Evolutionary conservation across 2,329 filamentous ascomycete genomes (phyloP).

Genomic region (Trichoderma aggressivum): DNA sequence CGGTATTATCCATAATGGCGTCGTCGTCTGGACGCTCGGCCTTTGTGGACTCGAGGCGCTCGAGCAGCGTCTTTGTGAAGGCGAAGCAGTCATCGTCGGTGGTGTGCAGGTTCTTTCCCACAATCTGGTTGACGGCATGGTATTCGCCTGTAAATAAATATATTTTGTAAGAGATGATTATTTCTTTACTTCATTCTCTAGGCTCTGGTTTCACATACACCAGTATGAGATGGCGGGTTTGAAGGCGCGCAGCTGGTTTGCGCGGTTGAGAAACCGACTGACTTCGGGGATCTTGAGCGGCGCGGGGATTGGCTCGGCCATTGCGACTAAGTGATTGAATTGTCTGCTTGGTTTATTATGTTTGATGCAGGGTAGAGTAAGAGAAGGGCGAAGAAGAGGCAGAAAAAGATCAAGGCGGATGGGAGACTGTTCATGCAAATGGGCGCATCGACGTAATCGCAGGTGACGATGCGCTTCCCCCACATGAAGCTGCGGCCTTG

Average conservation of each 20-base stretch:
- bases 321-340: slow-evolving; percentile 36
- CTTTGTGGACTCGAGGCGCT: slow-evolving; percentile 69
- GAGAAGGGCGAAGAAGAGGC: background rate
- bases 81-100: slow-evolving; percentile 71
- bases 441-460: background rate
- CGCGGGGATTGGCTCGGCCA: slow-evolving; percentile 56
- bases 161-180: background rate
- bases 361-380: background rate
- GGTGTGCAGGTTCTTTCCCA: slow-evolving; percentile 74
- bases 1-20: slow-evolving; percentile 78
- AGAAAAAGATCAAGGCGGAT: background rate
- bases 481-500: slow-evolving; percentile 7
- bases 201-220: slow-evolving; percentile 61
- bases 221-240: slow-evolving; percentile 93
- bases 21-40: slow-evolving; percentile 71
- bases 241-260: slow-evolving; percentile 75
- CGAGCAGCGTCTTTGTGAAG: slow-evolving; percentile 83
- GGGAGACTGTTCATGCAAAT: background rate
- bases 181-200: background rate
- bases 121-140: slow-evolving; percentile 89
- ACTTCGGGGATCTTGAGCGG: slow-evolving; percentile 75
- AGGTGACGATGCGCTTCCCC: slow-evolving; percentile 12
- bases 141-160: slow-evolving; percentile 72
- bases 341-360: background rate
- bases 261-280: slow-evolving; percentile 77